phyloP scores from a whole-genome alignment of 805 yeast species.

The Candida silvicultrix region DNA sequence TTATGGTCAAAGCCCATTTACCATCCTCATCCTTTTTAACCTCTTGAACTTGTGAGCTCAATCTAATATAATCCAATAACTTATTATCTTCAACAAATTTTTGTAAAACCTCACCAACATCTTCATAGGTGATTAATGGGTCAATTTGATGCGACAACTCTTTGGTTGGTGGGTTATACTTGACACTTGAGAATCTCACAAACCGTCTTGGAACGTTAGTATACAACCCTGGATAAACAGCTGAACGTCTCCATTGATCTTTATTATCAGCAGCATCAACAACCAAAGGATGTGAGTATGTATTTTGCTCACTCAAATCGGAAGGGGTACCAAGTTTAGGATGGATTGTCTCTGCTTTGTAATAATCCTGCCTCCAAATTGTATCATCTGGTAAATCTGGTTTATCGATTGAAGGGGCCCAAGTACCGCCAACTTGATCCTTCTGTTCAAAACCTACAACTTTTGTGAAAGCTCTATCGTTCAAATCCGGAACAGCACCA shows the following conservation, averaged over 20 bases:
- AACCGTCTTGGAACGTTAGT: slow-evolving; percentile 34
- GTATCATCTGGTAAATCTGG: slow-evolving; percentile 18
- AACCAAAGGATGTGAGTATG: slow-evolving; percentile 8
- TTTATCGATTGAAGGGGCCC: slow-evolving; percentile 24
- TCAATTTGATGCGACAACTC: slow-evolving; percentile 18
- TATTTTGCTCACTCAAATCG: slow-evolving; percentile 10
- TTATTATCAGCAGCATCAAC: slow-evolving; percentile 23
- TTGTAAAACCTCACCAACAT: slow-evolving; percentile 26
- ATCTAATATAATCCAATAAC: slow-evolving; percentile 27
- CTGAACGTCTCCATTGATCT: slow-evolving; percentile 32
- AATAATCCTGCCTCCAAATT: slow-evolving; percentile 23
- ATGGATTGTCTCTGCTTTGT: slow-evolving; percentile 25
- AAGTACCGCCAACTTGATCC: slow-evolving; percentile 34
- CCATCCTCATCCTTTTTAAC: slow-evolving; percentile 24
- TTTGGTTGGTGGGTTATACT: slow-evolving; percentile 12
- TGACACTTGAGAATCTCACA: slow-evolving; percentile 30
- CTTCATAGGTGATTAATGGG: slow-evolving; percentile 31
- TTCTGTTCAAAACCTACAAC: slow-evolving; percentile 37
- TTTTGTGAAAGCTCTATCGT: slow-evolving; percentile 22
- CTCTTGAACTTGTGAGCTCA: slow-evolving; percentile 31
- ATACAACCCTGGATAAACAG: slow-evolving; percentile 30
- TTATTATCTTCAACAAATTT: slow-evolving; percentile 23
- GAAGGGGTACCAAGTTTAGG: slow-evolving; percentile 10
- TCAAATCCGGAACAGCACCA: neutral
- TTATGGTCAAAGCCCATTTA: slow-evolving; percentile 31